Base-by-base conservation (phyloP, 306 rosid genomes). In the Cicer chorassanicum region DNA sequence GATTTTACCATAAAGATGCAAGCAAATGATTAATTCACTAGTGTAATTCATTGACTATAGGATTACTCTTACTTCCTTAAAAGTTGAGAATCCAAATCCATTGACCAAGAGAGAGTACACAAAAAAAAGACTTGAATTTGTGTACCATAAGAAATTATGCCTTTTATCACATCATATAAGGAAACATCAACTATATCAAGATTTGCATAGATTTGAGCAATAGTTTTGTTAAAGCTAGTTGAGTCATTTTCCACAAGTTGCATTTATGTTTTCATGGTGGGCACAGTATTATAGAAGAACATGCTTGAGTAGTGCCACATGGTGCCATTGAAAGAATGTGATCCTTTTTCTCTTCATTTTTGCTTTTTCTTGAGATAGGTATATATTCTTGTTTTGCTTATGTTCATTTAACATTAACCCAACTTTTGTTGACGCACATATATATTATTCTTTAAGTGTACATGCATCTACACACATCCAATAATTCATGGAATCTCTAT, bases 291-390 rank as follows among this genome's bases (percentile, higher is more conserved):
- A 44, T 75, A 75, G 45, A 51, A 74, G 34, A 65, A 44, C 55
- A 73, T 18, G 81, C 60, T 77, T 70, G 65, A 74, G 69, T 78
- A 44, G 60, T 76, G 67, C 80, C 87, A 84, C 95, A 77, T 87
- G 90, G 83, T 67, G 83, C 61, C 21, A 75, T 77, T 49, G 49
- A 72, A 34, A 14, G 67, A 49, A 71, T 44, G n/a, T 63, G 74
- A 70, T 72, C 48, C 44, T 65, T 68, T 72, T 43, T 78, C 53
- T 81, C 79, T 83, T 83, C 87, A 56, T 71, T 78, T 83, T 83
- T 77, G 80, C 81, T 14, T 21, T 67, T 19, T 68, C 67, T 71
- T 74, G 53, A 45, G 18, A 65, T 78, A 59, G 78, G 72, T 70
- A 68, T 72, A 66, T 74, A 82, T 74, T 51, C 64, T 38, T 55